A percentile compares a stretch with the other conserved stretches of the same genome.
Evolutionary conservation across 352 stramenopile genomes (phyloP).

Genomic region (Globisporangium perplexum): DNA sequence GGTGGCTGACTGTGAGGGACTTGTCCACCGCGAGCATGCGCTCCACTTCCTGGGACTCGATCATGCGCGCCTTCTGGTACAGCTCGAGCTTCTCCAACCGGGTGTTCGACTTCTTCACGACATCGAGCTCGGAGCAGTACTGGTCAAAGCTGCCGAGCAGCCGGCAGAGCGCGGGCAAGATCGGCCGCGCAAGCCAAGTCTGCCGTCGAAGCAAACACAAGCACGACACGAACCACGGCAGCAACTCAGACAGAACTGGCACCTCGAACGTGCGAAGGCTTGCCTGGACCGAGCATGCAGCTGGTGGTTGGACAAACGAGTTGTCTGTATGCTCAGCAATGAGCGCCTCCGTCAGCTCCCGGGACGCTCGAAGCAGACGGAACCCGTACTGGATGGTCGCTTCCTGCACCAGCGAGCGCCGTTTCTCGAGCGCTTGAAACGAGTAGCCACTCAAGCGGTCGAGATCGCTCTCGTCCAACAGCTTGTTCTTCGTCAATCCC

Average conservation of each 20-base stretch:
- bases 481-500: conserved; percentile 46
- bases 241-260: conserved; percentile 52
- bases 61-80: conserved; percentile 43
- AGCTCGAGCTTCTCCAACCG: conserved; percentile 61
- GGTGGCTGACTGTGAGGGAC: conserved; percentile 32
- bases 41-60: conserved; percentile 68
- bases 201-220: conserved; percentile 78
- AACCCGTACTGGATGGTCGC: conserved; percentile 57
- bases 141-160: conserved; percentile 66
- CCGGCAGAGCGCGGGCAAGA: conserved; percentile 58
- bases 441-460: background rate
- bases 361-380: conserved; percentile 54
- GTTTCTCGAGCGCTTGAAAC: conserved; percentile 2
- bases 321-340: conserved; percentile 44
- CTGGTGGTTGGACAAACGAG: conserved; percentile 28
- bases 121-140: conserved; percentile 60
- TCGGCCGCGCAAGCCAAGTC: conserved; percentile 64
- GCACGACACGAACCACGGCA: conserved; percentile 77
- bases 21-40: conserved; percentile 43
- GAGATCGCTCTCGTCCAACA: conserved; percentile 3
- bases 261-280: conserved; percentile 34
- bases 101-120: conserved; percentile 55
- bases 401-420: conserved; percentile 62
- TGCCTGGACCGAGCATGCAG: conserved; percentile 20
- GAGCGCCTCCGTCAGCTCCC: conserved; percentile 40